Base-by-base conservation (phyloP, 164 flowering plant species). In the Hamamelis virginiana region DNA sequence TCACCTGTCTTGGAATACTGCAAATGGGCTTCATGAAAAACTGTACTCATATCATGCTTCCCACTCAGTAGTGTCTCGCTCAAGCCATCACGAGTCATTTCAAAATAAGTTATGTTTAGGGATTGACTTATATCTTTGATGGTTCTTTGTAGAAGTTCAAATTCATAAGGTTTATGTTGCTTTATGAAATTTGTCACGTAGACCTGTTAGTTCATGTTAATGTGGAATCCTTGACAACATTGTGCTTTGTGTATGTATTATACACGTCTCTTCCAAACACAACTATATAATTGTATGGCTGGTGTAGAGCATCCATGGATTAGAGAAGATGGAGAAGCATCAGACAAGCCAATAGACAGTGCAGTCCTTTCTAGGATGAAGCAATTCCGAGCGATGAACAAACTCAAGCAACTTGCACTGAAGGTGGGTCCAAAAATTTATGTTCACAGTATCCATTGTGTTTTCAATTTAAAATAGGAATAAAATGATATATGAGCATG, bases 331-430 rank as follows among this genome's bases (percentile, higher is more conserved):
- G 96, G 96, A 64, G 87, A 86, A 26, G 98, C 98, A 75, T 88
- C 98, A 61, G 98, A 91, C 77, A 85, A 83, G 67, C 97, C 97
- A 69, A 84, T 94, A 57, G 96, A 94, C 75, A 88, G 87, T 81
- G 98, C 97, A 11, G 98, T 91, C 23, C 92, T 94, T 59, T 79
- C 90, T 10, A 81, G 97, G 76, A 86, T 91, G 97, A 94, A 94
- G 83, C 98, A 94, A 69, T 94, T 91, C 80, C 83, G 96, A 80
- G 95, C 90, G 22, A 94, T 94, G 98, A 94, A 94, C 87, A 90
- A 94, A 78, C 88, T 94, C 64, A 94, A 94, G 78, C 83, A 94
- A 74, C 91, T 94, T 58, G 98, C 98, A 18, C 70, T 94, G 55
- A 91, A 91, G 93, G 98, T 91, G 66, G 13, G 63, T 53, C 61